Percentiles rank a stretch among this genome's conserved stretches.
Evolutionary conservation across 345 rosid species (phyloP).

Genomic region (Salix suchowensis): DNA sequence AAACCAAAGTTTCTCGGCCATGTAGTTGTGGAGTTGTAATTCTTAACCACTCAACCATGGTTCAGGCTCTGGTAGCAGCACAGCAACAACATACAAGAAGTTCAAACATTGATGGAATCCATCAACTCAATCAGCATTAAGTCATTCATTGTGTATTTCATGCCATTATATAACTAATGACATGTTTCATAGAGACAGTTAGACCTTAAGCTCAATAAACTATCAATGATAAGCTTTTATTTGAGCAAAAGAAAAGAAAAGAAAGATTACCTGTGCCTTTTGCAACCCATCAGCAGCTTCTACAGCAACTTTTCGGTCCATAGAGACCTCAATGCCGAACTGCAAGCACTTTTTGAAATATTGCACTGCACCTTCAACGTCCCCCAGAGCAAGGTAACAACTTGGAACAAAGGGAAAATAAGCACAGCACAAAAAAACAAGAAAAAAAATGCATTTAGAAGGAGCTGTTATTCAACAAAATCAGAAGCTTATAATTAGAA

Average conservation of each 20-base stretch:
- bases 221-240: background rate
- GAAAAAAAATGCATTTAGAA: background rate
- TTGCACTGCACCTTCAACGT: constrained; percentile 69
- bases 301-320: constrained; percentile 67
- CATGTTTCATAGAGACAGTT: background rate
- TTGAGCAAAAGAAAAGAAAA: background rate
- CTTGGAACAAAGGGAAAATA: constrained; percentile 38
- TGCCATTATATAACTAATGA: background rate
- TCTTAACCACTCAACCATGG: background rate
- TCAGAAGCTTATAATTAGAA: background rate
- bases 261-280: constrained; percentile 64
- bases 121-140: background rate
- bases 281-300: constrained; percentile 94
- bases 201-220: background rate
- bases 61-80: background rate
- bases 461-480: background rate
- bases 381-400: constrained; percentile 91
- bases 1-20: background rate
- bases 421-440: background rate
- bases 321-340: constrained; percentile 66
- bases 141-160: background rate
- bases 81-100: background rate
- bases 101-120: background rate
- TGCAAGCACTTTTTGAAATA: constrained; percentile 76
- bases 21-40: background rate